Evolutionary conservation across 2,329 filamentous ascomycete species (phyloP).

Genomic region (Penicillium glabrum): DNA sequence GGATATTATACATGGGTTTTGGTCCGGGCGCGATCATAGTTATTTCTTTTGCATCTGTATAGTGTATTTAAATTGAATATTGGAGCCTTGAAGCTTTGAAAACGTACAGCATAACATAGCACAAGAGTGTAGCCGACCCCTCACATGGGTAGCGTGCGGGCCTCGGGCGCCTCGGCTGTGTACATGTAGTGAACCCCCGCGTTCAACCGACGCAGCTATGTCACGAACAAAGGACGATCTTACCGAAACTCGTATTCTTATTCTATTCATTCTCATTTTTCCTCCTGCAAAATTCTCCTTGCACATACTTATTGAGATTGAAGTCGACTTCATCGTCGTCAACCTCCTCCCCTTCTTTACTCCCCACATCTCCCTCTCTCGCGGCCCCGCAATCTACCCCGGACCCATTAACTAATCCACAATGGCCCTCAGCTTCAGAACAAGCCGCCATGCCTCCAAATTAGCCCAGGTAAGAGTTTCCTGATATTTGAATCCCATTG

Average conservation of each 20-base stretch:
- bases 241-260: conserved; percentile 6
- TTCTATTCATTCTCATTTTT: not conserved
- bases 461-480: conserved; percentile 33
- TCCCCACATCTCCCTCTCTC: conserved; percentile 1
- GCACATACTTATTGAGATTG: not conserved
- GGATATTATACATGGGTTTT: conserved; percentile 26
- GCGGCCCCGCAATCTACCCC: conserved; percentile 24
- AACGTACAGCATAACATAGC: not conserved
- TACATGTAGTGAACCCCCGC: conserved; percentile 13
- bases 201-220: conserved; percentile 19
- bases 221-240: conserved; percentile 7
- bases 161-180: not conserved
- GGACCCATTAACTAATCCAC: conserved; percentile 18
- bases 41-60: not conserved
- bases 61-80: not conserved
- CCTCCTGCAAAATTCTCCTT: not conserved
- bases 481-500: not conserved
- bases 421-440: conserved; percentile 39
- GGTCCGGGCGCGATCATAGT: conserved; percentile 12
- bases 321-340: not conserved
- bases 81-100: not conserved
- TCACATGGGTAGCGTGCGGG: not conserved
- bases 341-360: not conserved
- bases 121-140: not conserved
- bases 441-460: conserved; percentile 38